Evolutionary conservation across 371 early-diverging fungal species (phyloP), one percentile per base, ranked within the genome.

Genomic region (Mucor circinelloides): DNA sequence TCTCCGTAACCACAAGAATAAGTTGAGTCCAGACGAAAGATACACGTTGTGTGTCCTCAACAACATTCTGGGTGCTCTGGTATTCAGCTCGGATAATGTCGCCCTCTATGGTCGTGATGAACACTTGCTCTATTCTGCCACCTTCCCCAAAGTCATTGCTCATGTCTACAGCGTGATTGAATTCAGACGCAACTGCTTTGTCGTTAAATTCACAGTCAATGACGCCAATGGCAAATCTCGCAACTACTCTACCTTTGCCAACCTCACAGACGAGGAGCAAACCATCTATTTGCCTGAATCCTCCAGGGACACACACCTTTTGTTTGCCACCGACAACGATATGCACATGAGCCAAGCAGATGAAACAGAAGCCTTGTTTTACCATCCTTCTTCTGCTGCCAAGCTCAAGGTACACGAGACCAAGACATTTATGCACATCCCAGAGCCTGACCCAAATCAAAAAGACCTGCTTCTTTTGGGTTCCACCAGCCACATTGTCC

Each of bases 61-160:
- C 65, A 86, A 88, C 44, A 67, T 88, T 8, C 64, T 88, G 7
- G 88, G 88, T n/a, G 80, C 85, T 4, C 71, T 88, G 1, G 88
- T 88, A 15, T 86, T 88, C 67, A 81, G 73, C 28, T 86, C 86
- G 12, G 88, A 88, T 34, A 79, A 81, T 52, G 74, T 81, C 0
- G 64, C 63, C 0, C 75, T 78, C 4, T 82, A 85, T 46, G 73
- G 79, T n/a, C 59, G 62, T 12, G 75, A 77, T n/a, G 82, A 84
- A 21, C 84, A 84, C 68, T 46, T 75, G 40, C 50, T 81, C 12
- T 84, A 79, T 63, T 21, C 69, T 23, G 70, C 79, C 30, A 69
- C 83, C 0, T 84, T 84, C 67, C 84, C 82, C 58, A 79, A 85
- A 48, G 80, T 81, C 9, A 48, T 78, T 28, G 63, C 85, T 6